Base-by-base conservation (phyloP, 805 yeast genomes). In the Wickerhamomyces mucosus region DNA sequence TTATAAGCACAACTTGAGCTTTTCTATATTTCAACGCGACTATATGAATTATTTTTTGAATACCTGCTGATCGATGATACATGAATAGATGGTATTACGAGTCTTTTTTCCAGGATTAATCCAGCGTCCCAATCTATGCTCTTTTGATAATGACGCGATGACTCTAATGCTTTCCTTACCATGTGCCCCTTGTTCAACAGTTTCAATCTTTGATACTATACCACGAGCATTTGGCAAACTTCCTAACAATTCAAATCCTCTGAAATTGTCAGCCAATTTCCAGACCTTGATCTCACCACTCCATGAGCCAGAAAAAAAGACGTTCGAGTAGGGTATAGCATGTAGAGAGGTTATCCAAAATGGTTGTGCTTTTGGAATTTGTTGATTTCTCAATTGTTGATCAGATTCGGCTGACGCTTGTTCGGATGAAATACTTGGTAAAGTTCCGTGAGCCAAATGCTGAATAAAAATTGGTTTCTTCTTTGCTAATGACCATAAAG, bases 91-190 rank as follows among this genome's bases (percentile, higher is more conserved):
- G 36, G 84, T 84, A 56, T 82, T 84, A 54, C 89, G 72, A 19
- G 80, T 78, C 7, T 82, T 82, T 17, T 65, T 63, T 22, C 69
- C 63, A 33, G 70, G 64, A 27, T 67, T 63, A 17, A 76, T 55
- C 95, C 96, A 88, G 52, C 96, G 76, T 23, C 96, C 96, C 35
- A 83, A 63, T 51, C 80, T 74, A 50, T 81, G 95, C 57, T 89
- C 96, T 55, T 88, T 84, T 25, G 89, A 72, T 5, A 82, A 63
- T 22, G 84, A 65, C 0, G 81, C 89, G 40, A 72, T 60, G 9
- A 85, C 58, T 41, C 74, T 67, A 30, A 75, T 51, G 29, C 67
- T 63, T 33, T 67, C 69, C 34, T 66, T 65, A 19, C 67, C 67
- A 27, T 68, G 63, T 35, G 69, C 73, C 17, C 73, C 79, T 33